phyloP scores from a whole-genome alignment of 2,329 filamentous ascomycete genomes.

The Trichoderma simmonsii region DNA sequence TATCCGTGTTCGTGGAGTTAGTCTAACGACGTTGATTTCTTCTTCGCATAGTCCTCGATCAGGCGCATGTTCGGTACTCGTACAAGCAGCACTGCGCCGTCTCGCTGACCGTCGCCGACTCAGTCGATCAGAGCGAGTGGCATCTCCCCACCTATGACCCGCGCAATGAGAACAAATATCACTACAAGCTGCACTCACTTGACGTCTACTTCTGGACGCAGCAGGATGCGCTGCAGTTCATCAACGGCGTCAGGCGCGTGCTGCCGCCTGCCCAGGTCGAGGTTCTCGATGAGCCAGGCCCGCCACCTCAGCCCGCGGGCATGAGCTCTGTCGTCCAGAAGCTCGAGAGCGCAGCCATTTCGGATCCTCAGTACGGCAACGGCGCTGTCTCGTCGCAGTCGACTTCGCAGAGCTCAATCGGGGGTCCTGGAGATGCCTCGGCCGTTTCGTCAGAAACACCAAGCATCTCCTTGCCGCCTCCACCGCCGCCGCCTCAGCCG shows the following conservation, averaged over 20 bases:
- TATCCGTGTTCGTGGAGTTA: neutral
- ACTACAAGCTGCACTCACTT: slow-evolving; percentile 72
- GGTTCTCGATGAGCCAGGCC: slow-evolving; percentile 61
- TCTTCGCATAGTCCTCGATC: slow-evolving; percentile 57
- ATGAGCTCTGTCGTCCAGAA: slow-evolving; percentile 71
- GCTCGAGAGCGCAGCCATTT: slow-evolving; percentile 68
- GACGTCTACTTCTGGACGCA: slow-evolving; percentile 80
- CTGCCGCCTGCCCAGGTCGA: slow-evolving; percentile 59
- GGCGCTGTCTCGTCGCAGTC: slow-evolving; percentile 5
- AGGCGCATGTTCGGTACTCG: slow-evolving; percentile 63
- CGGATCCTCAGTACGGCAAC: slow-evolving; percentile 48
- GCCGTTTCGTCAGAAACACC: slow-evolving; percentile 17
- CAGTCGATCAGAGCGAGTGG: slow-evolving; percentile 60
- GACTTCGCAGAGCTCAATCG: slow-evolving; percentile 6
- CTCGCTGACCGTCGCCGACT: slow-evolving; percentile 60
- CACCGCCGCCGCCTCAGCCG: slow-evolving; percentile 32
- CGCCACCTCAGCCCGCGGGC: slow-evolving; percentile 44
- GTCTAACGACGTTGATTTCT: slow-evolving; percentile 23
- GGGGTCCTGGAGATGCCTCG: neutral
- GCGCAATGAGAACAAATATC: slow-evolving; percentile 71
- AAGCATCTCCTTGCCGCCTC: slow-evolving; percentile 25
- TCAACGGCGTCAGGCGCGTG: slow-evolving; percentile 65
- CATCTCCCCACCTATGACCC: slow-evolving; percentile 71
- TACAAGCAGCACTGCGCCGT: slow-evolving; percentile 72
- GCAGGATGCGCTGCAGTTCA: slow-evolving; percentile 66